Conservation (phyloP, 2,329 filamentous ascomycete species). For the Colletotrichum scovillei region DNA sequence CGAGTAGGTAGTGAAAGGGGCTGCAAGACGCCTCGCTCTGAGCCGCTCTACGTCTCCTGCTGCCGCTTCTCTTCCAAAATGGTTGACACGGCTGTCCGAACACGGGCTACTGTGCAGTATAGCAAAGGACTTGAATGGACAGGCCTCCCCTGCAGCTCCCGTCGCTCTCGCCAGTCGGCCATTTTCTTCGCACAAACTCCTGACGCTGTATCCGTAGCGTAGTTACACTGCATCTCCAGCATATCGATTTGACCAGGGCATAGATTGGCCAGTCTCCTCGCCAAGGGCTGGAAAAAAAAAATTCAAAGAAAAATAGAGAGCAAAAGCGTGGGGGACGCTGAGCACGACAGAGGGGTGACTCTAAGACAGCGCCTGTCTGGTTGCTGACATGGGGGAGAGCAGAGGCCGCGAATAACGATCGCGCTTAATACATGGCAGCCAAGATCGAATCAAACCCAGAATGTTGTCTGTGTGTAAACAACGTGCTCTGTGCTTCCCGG, state of each 20-base stretch:
- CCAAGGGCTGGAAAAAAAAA: neutral
- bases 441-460: constrained; percentile 22
- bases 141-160: neutral
- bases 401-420: constrained; percentile 21
- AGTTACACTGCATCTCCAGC: constrained; percentile 23
- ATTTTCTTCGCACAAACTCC: constrained; percentile 27
- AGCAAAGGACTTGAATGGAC: constrained; percentile 4
- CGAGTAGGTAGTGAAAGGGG: neutral
- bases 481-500: constrained; percentile 25
- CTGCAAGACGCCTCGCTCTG: neutral
- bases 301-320: constrained; percentile 2
- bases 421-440: constrained; percentile 12
- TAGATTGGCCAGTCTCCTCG: neutral
- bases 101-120: neutral
- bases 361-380: neutral
- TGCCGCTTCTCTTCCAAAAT: neutral
- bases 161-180: constrained; percentile 25
- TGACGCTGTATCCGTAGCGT: neutral
- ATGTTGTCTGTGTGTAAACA: constrained; percentile 26
- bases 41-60: neutral
- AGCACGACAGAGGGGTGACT: constrained; percentile 15
- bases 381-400: neutral
- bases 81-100: constrained; percentile 13
- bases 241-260: neutral
- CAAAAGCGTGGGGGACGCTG: constrained; percentile 23